Conservation (phyloP, 164 flowering plant genomes). For the Umbilicus rupestris region DNA sequence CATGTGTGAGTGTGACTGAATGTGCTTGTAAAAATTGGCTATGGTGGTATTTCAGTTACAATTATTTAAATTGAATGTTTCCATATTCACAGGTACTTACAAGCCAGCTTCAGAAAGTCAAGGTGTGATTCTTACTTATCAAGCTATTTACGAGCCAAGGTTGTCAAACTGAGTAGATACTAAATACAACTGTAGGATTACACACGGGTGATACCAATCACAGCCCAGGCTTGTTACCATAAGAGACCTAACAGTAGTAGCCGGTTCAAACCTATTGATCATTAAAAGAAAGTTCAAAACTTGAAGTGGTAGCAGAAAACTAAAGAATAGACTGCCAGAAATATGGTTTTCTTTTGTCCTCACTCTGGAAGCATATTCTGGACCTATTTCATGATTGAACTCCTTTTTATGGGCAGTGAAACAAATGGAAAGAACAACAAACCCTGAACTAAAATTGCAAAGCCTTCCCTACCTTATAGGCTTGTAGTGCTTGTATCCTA, state of each 20-base stretch:
- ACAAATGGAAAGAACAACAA: background rate
- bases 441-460: background rate
- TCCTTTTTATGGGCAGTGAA: background rate
- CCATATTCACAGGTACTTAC: constrained; percentile 37
- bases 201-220: too few relatives aligned
- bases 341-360: background rate
- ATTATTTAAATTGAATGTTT: constrained; percentile 9
- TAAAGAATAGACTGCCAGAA: background rate
- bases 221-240: too few relatives aligned
- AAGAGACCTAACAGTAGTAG: too few relatives aligned
- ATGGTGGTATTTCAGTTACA: background rate
- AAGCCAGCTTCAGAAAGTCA: constrained; percentile 54
- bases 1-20: background rate
- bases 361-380: background rate
- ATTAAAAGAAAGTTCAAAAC: background rate
- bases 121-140: constrained; percentile 38
- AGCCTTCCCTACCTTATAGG: background rate
- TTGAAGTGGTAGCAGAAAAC: background rate
- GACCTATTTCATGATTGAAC: background rate
- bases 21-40: background rate
- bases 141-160: background rate
- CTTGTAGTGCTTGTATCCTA: background rate
- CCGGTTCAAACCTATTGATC: too few relatives aligned
- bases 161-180: background rate
- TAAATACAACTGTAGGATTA: background rate